Evolutionary conservation across 352 stramenopile genomes (phyloP), one percentile per base, ranked within the genome.

Genomic region (Blastocystis hominis): DNA sequence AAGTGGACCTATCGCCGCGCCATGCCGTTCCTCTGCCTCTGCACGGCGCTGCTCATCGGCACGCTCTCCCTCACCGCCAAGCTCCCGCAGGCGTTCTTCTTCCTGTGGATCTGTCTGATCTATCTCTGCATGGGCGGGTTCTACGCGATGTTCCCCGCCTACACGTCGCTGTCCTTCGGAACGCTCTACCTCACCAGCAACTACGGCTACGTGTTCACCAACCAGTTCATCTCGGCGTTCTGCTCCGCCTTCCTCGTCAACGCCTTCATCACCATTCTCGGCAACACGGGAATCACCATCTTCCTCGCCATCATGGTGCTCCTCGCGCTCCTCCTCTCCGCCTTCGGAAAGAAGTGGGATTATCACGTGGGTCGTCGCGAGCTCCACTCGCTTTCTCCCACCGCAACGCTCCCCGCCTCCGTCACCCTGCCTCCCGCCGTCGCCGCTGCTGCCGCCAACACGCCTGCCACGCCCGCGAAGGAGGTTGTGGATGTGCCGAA

Each of bases 161-260:
- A 87, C 55, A 87, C 77, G 0, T 87, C 77, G 5, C 24, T 75
- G 13, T 87, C 77, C 44, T 87, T 87, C 66, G 77, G 77, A 34
- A 87, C 59, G 34, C 34, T 77, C 4, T 87, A 87, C 46, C 54
- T 87, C 55, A 69, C 47, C 38, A 34, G 54, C 55, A 87, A 87
- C 77, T 87, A 87, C 47, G 77, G 77, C 30, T 87, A 56, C 55
- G 34, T 87, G 55, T 87, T 87, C 46, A 87, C 77, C 56, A 87
- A 87, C 55, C 77, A 87, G 55, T 84, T 84, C 50, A 84, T 84
- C 50, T 84, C 72, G 38, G 13, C 72, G 1, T 84, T 84, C 50
- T 44, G 66, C 50, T 84, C 72, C 55, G 72, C 72, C 72, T 84
- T 84, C 72, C 68, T 84, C 56, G 55, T 84, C 53, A 84, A 84